Conservation (phyloP, 2,329 filamentous ascomycete species). For the Epichloe hybrida region DNA sequence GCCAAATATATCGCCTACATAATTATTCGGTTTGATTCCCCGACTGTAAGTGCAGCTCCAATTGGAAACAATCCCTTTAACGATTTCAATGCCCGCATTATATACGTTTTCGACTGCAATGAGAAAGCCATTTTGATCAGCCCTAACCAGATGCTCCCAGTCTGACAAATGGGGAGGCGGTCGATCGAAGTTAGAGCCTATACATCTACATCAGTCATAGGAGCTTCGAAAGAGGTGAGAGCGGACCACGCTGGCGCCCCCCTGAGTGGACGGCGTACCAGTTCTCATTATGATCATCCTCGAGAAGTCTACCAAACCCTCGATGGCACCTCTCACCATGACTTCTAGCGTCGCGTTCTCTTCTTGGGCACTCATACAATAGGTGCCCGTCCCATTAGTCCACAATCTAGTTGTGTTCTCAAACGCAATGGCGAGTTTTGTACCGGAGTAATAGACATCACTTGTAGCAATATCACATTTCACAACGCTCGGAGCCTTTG, state of each 20-base stretch:
- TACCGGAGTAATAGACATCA: conserved; percentile 59
- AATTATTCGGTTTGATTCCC: conserved; percentile 48
- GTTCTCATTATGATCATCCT: conserved; percentile 57
- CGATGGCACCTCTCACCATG: conserved; percentile 43
- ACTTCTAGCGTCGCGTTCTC: conserved; percentile 58
- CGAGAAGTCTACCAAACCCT: conserved; percentile 48
- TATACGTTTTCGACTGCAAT: conserved; percentile 56
- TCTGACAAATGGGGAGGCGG: conserved; percentile 44
- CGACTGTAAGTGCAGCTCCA: conserved; percentile 46
- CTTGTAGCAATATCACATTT: conserved; percentile 56
- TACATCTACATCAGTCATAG: not conserved
- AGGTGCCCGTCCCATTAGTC: conserved; percentile 54
- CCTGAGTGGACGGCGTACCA: conserved; percentile 18
- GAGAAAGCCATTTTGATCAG: conserved; percentile 48
- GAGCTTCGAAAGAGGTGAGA: not conserved
- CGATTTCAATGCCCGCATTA: conserved; percentile 49
- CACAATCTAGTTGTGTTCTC: conserved; percentile 48
- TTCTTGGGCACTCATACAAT: conserved; percentile 61
- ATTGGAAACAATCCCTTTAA: conserved; percentile 45
- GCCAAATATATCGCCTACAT: conserved; percentile 59
- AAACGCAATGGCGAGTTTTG: conserved; percentile 46
- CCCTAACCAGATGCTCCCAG: conserved; percentile 44
- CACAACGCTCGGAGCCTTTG: conserved; percentile 38
- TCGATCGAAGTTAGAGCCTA: conserved; percentile 57
- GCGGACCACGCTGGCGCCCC: no score